These are phyloP conservation scores for Drosera spatulata DNA, from an alignment of 179 eudicot genomes.

Conservation along the genomic window DNA sequence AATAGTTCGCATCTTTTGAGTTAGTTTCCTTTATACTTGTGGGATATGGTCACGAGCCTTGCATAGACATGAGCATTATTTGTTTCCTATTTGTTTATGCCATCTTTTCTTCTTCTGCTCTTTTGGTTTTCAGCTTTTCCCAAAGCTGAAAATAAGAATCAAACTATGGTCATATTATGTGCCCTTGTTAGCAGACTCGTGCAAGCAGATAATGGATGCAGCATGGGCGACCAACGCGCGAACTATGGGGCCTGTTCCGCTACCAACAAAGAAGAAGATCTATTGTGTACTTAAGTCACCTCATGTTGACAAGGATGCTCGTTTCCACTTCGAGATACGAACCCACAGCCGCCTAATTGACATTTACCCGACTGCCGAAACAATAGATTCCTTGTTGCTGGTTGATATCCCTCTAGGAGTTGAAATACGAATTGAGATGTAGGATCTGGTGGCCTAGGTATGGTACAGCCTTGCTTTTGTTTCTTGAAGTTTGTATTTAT, in stretches of 20 bases:
- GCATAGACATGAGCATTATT: too few relatives aligned
- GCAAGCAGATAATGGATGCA: slow-evolving; percentile 93
- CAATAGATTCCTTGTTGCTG: slow-evolving; percentile 91
- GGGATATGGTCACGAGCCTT: too few relatives aligned
- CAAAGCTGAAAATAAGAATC: slow-evolving; percentile 88
- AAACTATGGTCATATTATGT: slow-evolving; percentile 89
- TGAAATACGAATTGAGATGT: slow-evolving; percentile 13
- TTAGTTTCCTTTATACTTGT: too few relatives aligned
- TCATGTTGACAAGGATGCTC: slow-evolving; percentile 89
- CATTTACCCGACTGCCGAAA: slow-evolving; percentile 87
- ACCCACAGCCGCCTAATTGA: too few relatives aligned
- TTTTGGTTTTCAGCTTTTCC: slow-evolving; percentile 1
- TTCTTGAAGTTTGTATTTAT: too few relatives aligned
- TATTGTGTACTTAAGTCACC: slow-evolving; percentile 92
- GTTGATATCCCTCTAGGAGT: slow-evolving; percentile 98
- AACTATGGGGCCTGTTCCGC: slow-evolving; percentile 91
- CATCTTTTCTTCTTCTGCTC: background rate
- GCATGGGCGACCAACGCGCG: slow-evolving; percentile 79
- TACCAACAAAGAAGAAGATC: slow-evolving; percentile 88
- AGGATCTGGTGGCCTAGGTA: too few relatives aligned
- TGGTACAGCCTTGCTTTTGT: too few relatives aligned
- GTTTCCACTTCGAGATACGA: slow-evolving; percentile 93
- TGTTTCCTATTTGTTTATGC: too few relatives aligned
- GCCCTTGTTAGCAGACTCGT: slow-evolving; percentile 83
- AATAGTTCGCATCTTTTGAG: too few relatives aligned